A percentile compares a stretch with the other conserved stretches of the same genome.
phyloP scores from a whole-genome alignment of 192 early-diverging fungal genomes.

The Pilobolus umbonatus region DNA sequence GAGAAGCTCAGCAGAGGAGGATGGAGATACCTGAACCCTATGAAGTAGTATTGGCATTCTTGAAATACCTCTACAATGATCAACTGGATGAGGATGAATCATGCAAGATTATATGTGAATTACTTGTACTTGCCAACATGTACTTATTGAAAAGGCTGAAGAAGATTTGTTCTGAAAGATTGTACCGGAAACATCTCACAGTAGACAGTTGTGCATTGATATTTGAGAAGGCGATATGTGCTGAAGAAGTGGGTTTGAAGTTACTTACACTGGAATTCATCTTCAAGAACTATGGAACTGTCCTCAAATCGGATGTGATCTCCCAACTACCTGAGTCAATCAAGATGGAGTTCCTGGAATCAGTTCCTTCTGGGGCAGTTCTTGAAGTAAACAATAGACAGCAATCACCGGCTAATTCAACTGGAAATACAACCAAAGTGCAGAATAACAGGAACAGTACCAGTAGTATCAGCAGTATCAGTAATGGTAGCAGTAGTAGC shows the following conservation, averaged over 20 bases:
- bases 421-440: not conserved
- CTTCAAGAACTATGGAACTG: constrained; percentile 44
- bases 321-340: constrained; percentile 35
- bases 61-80: constrained; percentile 57
- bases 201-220: constrained; percentile 45
- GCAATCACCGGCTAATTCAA: not conserved
- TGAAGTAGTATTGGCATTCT: constrained; percentile 44
- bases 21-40: constrained; percentile 53
- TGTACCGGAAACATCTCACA: constrained; percentile 43
- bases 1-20: constrained; percentile 41
- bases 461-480: not conserved
- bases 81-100: constrained; percentile 34
- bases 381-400: constrained; percentile 30
- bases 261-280: constrained; percentile 46
- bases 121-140: constrained; percentile 56
- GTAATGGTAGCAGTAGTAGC: not conserved
- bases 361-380: constrained; percentile 43
- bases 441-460: not conserved
- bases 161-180: constrained; percentile 45
- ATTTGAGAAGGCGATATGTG: constrained; percentile 47
- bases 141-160: constrained; percentile 55
- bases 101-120: constrained; percentile 41
- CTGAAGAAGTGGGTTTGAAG: constrained; percentile 49
- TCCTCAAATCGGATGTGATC: constrained; percentile 45
- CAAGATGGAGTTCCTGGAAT: constrained; percentile 41